Evolutionary conservation across 2,329 filamentous ascomycete species (phyloP).

Genomic region (Lecanicillium sp.): DNA sequence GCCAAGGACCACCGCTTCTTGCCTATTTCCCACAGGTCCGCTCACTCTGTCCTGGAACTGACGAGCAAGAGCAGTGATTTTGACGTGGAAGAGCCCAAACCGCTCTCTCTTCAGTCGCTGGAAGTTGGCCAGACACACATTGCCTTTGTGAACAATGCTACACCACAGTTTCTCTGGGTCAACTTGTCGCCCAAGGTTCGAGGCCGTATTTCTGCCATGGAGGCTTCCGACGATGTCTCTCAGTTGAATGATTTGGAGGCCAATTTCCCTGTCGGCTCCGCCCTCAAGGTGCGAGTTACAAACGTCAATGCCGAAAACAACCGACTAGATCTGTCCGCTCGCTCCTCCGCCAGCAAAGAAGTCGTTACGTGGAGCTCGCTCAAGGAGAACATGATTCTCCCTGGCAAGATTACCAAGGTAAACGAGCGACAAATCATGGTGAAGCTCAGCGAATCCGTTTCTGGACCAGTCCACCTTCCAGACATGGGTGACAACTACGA

Average conservation of each 20-base stretch:
- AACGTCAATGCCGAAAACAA: slow-evolving; percentile 64
- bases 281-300: slow-evolving; percentile 71
- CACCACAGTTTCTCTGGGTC: slow-evolving; percentile 76
- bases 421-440: slow-evolving; percentile 78
- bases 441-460: slow-evolving; percentile 72
- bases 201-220: slow-evolving; percentile 73
- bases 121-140: slow-evolving; percentile 63
- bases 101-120: slow-evolving; percentile 66
- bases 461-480: slow-evolving; percentile 71
- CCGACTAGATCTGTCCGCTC: slow-evolving; percentile 76
- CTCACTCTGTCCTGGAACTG: slow-evolving; percentile 79
- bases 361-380: slow-evolving; percentile 62
- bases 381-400: slow-evolving; percentile 71
- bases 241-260: slow-evolving; percentile 65
- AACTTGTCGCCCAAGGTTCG: slow-evolving; percentile 83
- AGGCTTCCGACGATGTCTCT: slow-evolving; percentile 81
- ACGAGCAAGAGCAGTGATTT: slow-evolving; percentile 69
- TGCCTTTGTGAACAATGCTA: slow-evolving; percentile 87
- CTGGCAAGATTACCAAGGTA: slow-evolving; percentile 77
- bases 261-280: slow-evolving; percentile 87
- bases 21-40: slow-evolving; percentile 77
- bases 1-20: slow-evolving; percentile 85
- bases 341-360: slow-evolving; percentile 41
- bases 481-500: slow-evolving; percentile 84
- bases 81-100: slow-evolving; percentile 32